phyloP scores from a whole-genome alignment of 1,284 basidiomycete species.

The Phellopilus nigrolimitatus region DNA sequence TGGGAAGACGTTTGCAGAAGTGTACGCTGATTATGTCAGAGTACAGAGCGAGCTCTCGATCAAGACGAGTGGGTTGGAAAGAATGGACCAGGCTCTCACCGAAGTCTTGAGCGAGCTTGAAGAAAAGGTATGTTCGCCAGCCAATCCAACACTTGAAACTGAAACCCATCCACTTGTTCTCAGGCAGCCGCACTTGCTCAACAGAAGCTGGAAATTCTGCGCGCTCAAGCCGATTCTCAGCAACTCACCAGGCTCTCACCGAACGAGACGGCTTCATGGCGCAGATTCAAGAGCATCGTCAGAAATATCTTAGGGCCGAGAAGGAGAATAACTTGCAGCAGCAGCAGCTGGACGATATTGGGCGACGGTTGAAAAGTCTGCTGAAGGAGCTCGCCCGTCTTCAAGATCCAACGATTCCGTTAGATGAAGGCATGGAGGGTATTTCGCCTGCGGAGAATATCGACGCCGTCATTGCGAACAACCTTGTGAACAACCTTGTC shows the following conservation, averaged over 20 bases:
- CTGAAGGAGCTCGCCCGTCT: slow-evolving; percentile 75
- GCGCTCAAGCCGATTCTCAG: slow-evolving; percentile 69
- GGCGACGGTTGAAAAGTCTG: slow-evolving; percentile 79
- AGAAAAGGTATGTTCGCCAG: slow-evolving; percentile 62
- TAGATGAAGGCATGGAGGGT: slow-evolving; percentile 64
- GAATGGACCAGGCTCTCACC: slow-evolving; percentile 72
- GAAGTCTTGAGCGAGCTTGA: slow-evolving; percentile 81
- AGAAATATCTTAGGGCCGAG: slow-evolving; percentile 45
- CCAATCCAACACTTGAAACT: neutral
- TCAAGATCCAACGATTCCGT: slow-evolving; percentile 77
- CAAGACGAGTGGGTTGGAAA: slow-evolving; percentile 75
- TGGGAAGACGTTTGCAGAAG: slow-evolving; percentile 85
- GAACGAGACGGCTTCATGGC: slow-evolving; percentile 57
- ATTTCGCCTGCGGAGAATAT: slow-evolving; percentile 52
- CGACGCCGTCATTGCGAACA: slow-evolving; percentile 81
- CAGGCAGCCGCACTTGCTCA: slow-evolving; percentile 85
- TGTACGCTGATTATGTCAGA: slow-evolving; percentile 83
- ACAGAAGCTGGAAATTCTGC: slow-evolving; percentile 82
- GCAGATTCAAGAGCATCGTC: slow-evolving; percentile 50
- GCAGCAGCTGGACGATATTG: slow-evolving; percentile 80
- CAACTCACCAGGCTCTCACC: slow-evolving; percentile 72
- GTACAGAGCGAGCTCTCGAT: slow-evolving; percentile 78
- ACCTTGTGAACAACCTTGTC: too few relatives aligned
- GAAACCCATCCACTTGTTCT: neutral
- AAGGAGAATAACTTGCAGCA: slow-evolving; percentile 73